phyloP scores from a whole-genome alignment of 1,284 basidiomycete species.

The Meira miltonrushii region DNA sequence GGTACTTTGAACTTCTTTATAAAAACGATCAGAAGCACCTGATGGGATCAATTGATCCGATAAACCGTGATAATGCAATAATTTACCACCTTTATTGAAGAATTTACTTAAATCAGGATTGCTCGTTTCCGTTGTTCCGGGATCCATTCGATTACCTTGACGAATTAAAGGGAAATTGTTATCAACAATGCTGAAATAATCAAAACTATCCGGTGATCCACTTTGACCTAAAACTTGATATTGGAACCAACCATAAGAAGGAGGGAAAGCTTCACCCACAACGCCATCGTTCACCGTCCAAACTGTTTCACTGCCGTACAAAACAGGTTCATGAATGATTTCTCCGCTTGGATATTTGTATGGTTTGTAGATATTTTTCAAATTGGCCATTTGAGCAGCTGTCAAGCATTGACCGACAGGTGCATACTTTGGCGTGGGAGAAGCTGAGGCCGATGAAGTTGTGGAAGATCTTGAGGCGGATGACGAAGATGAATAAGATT shows the following conservation, averaged over 20 bases:
- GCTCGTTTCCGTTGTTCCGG: conserved; percentile 22
- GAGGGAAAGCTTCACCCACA: conserved; percentile 15
- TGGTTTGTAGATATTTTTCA: conserved; percentile 22
- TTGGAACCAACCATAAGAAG: conserved; percentile 22
- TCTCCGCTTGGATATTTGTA: conserved; percentile 5
- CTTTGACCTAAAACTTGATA: conserved; percentile 26
- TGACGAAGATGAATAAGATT: neutral
- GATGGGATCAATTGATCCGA: conserved; percentile 53
- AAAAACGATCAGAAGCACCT: conserved; percentile 52
- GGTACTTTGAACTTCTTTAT: conserved; percentile 48
- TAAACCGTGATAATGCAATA: conserved; percentile 52
- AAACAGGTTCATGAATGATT: conserved; percentile 22
- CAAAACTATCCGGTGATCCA: conserved; percentile 13
- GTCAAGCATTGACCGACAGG: conserved; percentile 16
- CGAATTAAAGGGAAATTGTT: conserved; percentile 15
- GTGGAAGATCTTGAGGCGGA: neutral
- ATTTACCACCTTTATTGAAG: conserved; percentile 44
- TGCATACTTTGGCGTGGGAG: neutral
- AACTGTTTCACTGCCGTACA: conserved; percentile 20
- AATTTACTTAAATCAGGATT: conserved; percentile 46
- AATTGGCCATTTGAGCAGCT: conserved; percentile 21
- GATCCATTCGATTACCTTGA: conserved; percentile 18
- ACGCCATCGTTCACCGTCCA: conserved; percentile 19
- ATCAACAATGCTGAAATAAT: conserved; percentile 18
- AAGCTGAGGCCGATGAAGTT: neutral